Percentiles rank a stretch among this genome's conserved stretches.
phyloP scores from a whole-genome alignment of 768 basidiomycete genomes.

The Mycena rebaudengoi region DNA sequence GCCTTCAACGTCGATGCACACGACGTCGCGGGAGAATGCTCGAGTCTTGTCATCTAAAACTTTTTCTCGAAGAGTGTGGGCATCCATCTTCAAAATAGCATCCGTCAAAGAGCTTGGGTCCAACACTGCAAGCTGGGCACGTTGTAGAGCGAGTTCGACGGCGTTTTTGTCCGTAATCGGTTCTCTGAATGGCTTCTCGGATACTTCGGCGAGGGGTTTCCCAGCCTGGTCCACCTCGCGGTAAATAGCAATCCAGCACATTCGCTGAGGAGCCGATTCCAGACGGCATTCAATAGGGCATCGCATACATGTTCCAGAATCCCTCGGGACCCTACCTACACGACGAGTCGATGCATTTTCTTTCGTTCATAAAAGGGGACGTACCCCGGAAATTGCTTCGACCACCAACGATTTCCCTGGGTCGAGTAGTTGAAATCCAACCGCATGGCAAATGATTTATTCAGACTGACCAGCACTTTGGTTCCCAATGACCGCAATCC shows the following conservation, averaged over 20 bases:
- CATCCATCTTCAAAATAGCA: constrained; percentile 20
- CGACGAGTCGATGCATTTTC: not conserved
- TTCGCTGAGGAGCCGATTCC: constrained; percentile 32
- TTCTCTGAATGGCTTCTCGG: constrained; percentile 23
- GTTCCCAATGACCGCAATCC: constrained; percentile 60
- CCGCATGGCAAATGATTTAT: not conserved
- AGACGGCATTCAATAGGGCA: constrained; percentile 49
- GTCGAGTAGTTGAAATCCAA: not conserved
- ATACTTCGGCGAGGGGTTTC: not conserved
- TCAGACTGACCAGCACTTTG: constrained; percentile 52
- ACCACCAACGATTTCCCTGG: constrained; percentile 53
- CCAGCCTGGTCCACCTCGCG: constrained; percentile 33
- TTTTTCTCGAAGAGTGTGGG: constrained; percentile 18
- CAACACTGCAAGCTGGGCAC: constrained; percentile 56
- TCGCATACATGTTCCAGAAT: constrained; percentile 30
- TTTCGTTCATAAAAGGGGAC: constrained; percentile 9
- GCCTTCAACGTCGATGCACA: constrained; percentile 51
- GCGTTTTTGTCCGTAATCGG: constrained; percentile 42
- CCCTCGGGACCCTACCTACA: constrained; percentile 58
- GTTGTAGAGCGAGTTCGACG: constrained; percentile 53
- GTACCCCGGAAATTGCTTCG: constrained; percentile 58
- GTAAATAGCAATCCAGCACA: constrained; percentile 52
- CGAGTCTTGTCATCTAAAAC: not conserved
- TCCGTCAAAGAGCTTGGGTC: constrained; percentile 28
- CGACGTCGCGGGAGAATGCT: constrained; percentile 49